Percentiles rank a stretch among this genome's conserved stretches.
These are phyloP conservation scores for Plasmodium billcollinsi DNA, from an alignment of 169 alveolate species.

Conservation along the genomic window DNA sequence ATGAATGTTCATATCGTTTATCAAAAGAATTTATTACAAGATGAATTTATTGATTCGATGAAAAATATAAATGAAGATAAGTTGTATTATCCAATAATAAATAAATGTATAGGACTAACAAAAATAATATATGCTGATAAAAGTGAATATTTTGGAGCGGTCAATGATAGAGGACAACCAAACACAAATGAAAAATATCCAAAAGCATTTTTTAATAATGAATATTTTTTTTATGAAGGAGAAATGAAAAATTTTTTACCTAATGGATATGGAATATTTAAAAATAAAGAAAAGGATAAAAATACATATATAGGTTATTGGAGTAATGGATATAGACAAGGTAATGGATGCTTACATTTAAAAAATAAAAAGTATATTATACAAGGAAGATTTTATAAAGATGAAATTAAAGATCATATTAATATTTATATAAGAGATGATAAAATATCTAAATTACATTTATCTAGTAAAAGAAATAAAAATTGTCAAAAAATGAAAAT, in stretches of 20 bases:
- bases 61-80: slow-evolving; percentile 56
- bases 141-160: slow-evolving; percentile 75
- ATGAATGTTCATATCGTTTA: neutral
- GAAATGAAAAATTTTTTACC: slow-evolving; percentile 76
- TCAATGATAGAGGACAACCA: slow-evolving; percentile 72
- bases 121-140: slow-evolving; percentile 76
- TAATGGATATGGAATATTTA: slow-evolving; percentile 75
- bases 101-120: slow-evolving; percentile 42
- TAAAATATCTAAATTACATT: slow-evolving; percentile 48
- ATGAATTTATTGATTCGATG: slow-evolving; percentile 50
- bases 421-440: slow-evolving; percentile 59
- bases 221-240: slow-evolving; percentile 67
- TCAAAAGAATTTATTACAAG: slow-evolving; percentile 20
- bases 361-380: slow-evolving; percentile 61
- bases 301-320: slow-evolving; percentile 74
- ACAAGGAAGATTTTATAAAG: slow-evolving; percentile 65
- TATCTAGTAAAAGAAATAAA: slow-evolving; percentile 25
- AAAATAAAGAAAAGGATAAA: slow-evolving; percentile 60
- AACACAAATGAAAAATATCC: slow-evolving; percentile 68
- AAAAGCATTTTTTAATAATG: slow-evolving; percentile 67
- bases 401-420: slow-evolving; percentile 55
- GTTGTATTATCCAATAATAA: slow-evolving; percentile 53
- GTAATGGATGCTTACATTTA: slow-evolving; percentile 52
- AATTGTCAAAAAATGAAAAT: slow-evolving; percentile 56
- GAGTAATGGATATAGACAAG: slow-evolving; percentile 78